phyloP scores from a whole-genome alignment of 768 basidiomycete species.

The Agrocybe pediades region DNA sequence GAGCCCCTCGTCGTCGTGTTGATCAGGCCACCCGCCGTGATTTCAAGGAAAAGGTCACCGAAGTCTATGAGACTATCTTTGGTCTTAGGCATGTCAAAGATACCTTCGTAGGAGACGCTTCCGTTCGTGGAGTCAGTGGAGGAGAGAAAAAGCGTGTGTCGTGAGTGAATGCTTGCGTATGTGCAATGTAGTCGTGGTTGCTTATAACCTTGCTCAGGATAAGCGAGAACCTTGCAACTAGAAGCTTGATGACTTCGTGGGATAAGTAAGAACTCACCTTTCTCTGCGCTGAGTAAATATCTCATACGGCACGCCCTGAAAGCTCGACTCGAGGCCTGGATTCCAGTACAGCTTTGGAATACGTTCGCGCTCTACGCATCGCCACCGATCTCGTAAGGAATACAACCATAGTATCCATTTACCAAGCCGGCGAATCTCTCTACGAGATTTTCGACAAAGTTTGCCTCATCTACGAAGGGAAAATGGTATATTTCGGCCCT shows the following conservation, averaged over 20 bases:
- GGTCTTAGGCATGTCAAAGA: constrained; percentile 73
- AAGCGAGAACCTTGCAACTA: constrained; percentile 61
- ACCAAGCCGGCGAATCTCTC: constrained; percentile 78
- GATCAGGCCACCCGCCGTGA: constrained; percentile 40
- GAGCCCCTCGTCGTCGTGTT: constrained; percentile 61
- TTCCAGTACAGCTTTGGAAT: constrained; percentile 74
- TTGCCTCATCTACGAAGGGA: constrained; percentile 74
- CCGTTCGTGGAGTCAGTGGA: constrained; percentile 72
- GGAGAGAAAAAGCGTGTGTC: constrained; percentile 84
- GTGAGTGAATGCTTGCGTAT: constrained; percentile 21
- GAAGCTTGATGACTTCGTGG: constrained; percentile 69
- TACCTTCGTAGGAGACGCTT: constrained; percentile 78
- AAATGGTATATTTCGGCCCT: constrained; percentile 78
- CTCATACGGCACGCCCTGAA: not conserved
- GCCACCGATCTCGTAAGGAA: constrained; percentile 55
- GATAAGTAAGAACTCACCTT: constrained; percentile 60
- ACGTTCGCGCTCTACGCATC: constrained; percentile 64
- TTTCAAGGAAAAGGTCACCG: constrained; percentile 47
- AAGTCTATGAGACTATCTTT: constrained; percentile 67
- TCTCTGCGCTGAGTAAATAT: not conserved
- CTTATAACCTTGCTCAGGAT: constrained; percentile 19
- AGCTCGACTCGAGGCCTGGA: constrained; percentile 71
- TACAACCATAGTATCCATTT: constrained; percentile 77
- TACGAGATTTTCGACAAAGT: constrained; percentile 71
- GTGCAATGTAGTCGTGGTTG: not conserved